phyloP scores from a whole-genome alignment of 2,329 filamentous ascomycete genomes.

The Aspergillus tanneri region DNA sequence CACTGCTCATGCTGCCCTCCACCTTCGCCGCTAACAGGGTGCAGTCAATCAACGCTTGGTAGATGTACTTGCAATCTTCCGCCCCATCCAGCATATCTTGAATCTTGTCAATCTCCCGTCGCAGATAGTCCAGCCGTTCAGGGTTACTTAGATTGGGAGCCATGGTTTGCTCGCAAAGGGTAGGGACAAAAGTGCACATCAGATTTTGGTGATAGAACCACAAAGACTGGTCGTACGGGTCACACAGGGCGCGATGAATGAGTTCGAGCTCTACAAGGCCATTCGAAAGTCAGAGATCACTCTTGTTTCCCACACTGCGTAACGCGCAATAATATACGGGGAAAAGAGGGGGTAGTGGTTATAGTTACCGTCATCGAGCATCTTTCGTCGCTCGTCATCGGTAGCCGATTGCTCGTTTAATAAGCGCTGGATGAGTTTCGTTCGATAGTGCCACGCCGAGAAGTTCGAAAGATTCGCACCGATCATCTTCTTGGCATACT shows the following conservation, averaged over 20 bases:
- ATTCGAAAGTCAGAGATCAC: neutral
- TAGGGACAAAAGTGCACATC: conserved; percentile 65
- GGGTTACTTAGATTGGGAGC: conserved; percentile 60
- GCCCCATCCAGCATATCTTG: conserved; percentile 65
- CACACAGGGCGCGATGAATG: conserved; percentile 76
- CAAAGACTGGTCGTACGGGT: conserved; percentile 89
- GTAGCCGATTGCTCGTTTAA: conserved; percentile 69
- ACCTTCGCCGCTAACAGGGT: conserved; percentile 57
- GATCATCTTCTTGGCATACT: conserved; percentile 89
- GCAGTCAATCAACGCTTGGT: conserved; percentile 79
- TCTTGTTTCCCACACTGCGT: neutral
- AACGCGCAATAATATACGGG: too few species aligned
- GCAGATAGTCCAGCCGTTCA: conserved; percentile 66
- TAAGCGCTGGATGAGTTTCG: conserved; percentile 75
- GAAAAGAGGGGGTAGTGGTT: neutral
- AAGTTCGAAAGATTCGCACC: conserved; percentile 86
- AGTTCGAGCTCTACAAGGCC: conserved; percentile 63
- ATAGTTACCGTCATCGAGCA: conserved; percentile 67
- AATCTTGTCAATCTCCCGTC: conserved; percentile 71
- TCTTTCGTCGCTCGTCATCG: conserved; percentile 60
- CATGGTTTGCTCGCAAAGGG: conserved; percentile 56
- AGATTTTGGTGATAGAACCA: conserved; percentile 97
- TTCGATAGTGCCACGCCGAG: conserved; percentile 92
- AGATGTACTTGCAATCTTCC: conserved; percentile 80
- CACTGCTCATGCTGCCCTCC: conserved; percentile 48